Evolutionary conservation across 2,329 filamentous ascomycete species (phyloP), one percentile per base, ranked within the genome.

Genomic region (Thyridium curvatum): DNA sequence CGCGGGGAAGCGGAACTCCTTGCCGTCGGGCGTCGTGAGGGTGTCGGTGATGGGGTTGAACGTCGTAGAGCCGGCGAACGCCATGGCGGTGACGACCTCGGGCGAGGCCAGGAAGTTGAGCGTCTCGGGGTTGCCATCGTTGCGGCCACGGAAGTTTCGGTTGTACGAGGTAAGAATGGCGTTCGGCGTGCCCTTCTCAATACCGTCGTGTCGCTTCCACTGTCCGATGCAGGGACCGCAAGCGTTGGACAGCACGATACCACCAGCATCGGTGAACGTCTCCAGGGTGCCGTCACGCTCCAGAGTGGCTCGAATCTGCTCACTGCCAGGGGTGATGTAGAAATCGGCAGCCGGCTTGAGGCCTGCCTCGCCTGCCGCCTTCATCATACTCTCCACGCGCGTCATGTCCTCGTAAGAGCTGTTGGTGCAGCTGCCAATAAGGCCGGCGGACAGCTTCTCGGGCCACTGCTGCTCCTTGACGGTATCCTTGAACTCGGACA

Each of bases 391-490:
- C 65, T 96, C 91, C 12, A 90, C 87, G 45, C 91, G 84, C 29
- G 90, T 94, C 93, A 98, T 98, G 60, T 98, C 93, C 65, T 96
- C 85, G 62, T 97, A 98, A 3, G 93, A 97, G 61, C 87, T 94
- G 74, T 98, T 98, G 37, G 93, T 98, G 72, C 93, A 98, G 68
- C 89, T 95, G 44, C 93, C 93, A 57, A 98, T 98, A 39, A 98
- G 75, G 37, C 90, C 90, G 18, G 93, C 91, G 12, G 89, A 93
- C 45, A 98, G 84, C 46, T 83, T 88, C 57, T 86, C 78, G 3
- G 93, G 93, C 93, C 93, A 98, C 37, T 84, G 70, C 62, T 96
- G 88, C 52, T 84, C 74, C 62, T 84, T 74, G 16, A 96, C 87
- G 2, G 84, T 82, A 42, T 86, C 76, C 57, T 89, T 88, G 69